phyloP scores from a whole-genome alignment of 1,139 yeast genomes.

The Schwanniomyces etchellsii region DNA sequence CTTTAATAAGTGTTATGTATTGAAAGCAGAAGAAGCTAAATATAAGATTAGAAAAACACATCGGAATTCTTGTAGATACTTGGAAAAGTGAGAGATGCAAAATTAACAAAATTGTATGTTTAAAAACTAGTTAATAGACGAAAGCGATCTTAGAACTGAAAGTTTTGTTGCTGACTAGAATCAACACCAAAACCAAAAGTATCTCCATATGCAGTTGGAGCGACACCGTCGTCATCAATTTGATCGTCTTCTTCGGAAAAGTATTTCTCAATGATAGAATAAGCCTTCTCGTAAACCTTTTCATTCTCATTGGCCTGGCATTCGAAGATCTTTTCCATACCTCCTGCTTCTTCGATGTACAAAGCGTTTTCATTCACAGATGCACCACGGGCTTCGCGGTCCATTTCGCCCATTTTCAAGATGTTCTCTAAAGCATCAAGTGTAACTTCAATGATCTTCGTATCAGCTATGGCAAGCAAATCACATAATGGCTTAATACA shows the following conservation, averaged over 20 bases:
- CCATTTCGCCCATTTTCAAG: conserved; percentile 89
- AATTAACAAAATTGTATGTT: neutral
- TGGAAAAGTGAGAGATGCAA: conserved; percentile 1
- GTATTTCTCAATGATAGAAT: conserved; percentile 81
- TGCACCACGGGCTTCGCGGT: conserved; percentile 69
- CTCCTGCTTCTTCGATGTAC: conserved; percentile 96
- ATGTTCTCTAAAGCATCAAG: conserved; percentile 93
- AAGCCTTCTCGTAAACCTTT: conserved; percentile 89
- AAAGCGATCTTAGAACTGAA: conserved; percentile 33
- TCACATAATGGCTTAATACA: conserved; percentile 98
- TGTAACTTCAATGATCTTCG: conserved; percentile 90
- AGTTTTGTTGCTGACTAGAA: conserved; percentile 41
- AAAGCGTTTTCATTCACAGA: conserved; percentile 81
- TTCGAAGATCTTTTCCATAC: conserved; percentile 92
- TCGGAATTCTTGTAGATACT: no score
- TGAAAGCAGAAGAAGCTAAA: neutral
- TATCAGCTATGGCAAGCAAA: conserved; percentile 78
- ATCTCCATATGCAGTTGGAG: conserved; percentile 79
- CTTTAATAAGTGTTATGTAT: no score
- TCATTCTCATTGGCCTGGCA: conserved; percentile 91
- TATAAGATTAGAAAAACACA: neutral
- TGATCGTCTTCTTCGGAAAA: conserved; percentile 78
- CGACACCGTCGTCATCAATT: conserved; percentile 72
- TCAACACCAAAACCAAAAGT: conserved; percentile 82
- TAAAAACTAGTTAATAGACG: neutral